Base-by-base conservation (phyloP, 768 basidiomycete species). In the Mycena latifolia region DNA sequence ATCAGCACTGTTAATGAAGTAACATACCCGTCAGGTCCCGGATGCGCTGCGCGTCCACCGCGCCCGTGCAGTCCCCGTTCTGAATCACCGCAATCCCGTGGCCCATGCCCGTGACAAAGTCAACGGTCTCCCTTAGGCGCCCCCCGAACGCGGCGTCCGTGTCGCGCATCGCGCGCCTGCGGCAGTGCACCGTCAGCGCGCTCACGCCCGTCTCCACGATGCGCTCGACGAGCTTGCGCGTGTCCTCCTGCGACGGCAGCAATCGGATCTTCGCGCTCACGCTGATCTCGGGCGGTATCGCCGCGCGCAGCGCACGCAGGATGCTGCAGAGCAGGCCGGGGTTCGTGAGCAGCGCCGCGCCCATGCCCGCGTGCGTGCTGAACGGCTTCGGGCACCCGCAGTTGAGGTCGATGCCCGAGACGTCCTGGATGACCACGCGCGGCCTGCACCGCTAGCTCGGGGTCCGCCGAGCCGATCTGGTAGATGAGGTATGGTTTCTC, bases 321-420 rank as follows among this genome's bases (percentile, higher is more conserved):
- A 99, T 98, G 22, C 91, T 85, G 74, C 95, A 96, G 11, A 99
- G 85, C 33, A 95, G 82, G 73, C 98, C 95, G 0, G 98, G 96
- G 37, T 92, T 97, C 5, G 92, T 89, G 55, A 99, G 88, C 17
- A 99, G 83, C 3, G 96, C 97, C 0, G 98, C 97, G 11, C 98
- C 98, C 96, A 99, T 99, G 0, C 98, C 98, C 0, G 91, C 80
- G 70, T 93, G 92, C 0, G 94, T 95, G 24, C 95, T 97, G 78
- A 98, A 98, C 0, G 96, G 93, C 72, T 97, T 97, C 0, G 96
- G 96, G 74, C 97, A 99, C 0, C 97, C 98, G 74, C 98, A 99
- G 77, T 99, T 99, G 65, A 99, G 90, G 76, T 99, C 98, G 72
- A 99, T 85, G 22, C 96, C 98, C 0, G 96, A 90, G 31, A 99